Evolutionary conservation across 306 rosid genomes (phyloP).

Genomic region (Neltuma alba): DNA sequence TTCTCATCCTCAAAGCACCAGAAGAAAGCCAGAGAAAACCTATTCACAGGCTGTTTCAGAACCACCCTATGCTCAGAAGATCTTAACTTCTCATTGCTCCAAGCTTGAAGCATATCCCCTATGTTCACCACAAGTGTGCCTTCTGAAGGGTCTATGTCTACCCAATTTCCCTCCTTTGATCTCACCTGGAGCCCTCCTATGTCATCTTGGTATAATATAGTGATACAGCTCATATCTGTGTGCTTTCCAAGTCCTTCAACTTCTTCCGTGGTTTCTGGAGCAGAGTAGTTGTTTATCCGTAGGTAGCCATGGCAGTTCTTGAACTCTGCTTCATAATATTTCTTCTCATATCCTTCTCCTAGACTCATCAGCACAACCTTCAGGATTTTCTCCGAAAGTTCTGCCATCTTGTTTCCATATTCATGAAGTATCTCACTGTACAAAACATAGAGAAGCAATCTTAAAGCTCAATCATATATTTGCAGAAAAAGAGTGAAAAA

Average conservation of each 20-base stretch:
- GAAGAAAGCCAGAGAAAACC: conserved; percentile 87
- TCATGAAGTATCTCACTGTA: conserved; percentile 76
- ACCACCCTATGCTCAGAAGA: conserved; percentile 93
- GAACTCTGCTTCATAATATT: conserved; percentile 64
- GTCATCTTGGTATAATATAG: conserved; percentile 82
- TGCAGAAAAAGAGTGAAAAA: neutral
- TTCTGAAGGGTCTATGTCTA: conserved; percentile 74
- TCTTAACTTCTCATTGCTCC: conserved; percentile 82
- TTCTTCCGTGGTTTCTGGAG: conserved; percentile 54
- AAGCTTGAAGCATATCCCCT: conserved; percentile 93
- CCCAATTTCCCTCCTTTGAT: conserved; percentile 81
- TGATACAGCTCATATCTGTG: conserved; percentile 94
- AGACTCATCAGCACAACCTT: conserved; percentile 63
- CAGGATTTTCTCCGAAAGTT: conserved; percentile 63
- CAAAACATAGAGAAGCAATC: conserved; percentile 21
- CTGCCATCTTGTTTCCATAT: conserved; percentile 86
- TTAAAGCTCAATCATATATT: neutral
- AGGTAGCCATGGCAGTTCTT: too few species aligned
- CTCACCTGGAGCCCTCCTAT: conserved; percentile 89
- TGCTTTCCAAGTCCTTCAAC: conserved; percentile 97
- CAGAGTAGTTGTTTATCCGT: conserved; percentile 69
- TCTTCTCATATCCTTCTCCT: conserved; percentile 61
- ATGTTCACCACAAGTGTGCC: conserved; percentile 84
- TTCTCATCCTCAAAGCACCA: conserved; percentile 92
- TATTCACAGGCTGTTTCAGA: conserved; percentile 56